A percentile compares a stretch with the other conserved stretches of the same genome.
phyloP scores from a whole-genome alignment of 2,329 filamentous ascomycete genomes.

The Sclerotinia nivalis region DNA sequence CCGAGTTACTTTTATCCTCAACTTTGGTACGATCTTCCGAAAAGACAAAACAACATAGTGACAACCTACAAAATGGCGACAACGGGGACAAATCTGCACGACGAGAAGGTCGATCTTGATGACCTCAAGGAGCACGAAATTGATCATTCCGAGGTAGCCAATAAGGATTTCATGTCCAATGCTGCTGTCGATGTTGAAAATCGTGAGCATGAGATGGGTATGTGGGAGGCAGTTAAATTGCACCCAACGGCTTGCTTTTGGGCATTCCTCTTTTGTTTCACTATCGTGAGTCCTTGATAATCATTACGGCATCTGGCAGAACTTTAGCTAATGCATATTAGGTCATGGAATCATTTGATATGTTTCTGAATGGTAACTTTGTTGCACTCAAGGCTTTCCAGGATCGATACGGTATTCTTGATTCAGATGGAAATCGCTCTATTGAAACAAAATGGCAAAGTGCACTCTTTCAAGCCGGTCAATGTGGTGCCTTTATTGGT shows the following conservation, averaged over 20 bases:
- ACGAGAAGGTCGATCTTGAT: not conserved
- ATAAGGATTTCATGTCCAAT: not conserved
- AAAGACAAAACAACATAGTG: not conserved
- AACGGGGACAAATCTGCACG: not conserved
- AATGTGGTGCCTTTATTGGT: slow-evolving; percentile 59
- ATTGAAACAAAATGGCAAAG: slow-evolving; percentile 59
- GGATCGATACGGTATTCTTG: not conserved
- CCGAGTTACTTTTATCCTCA: not conserved
- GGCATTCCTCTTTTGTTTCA: slow-evolving; percentile 58
- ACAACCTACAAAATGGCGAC: not conserved
- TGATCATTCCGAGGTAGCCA: not conserved
- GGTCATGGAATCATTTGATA: slow-evolving; percentile 65
- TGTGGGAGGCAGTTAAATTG: slow-evolving; percentile 50
- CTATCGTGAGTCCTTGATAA: slow-evolving; percentile 47
- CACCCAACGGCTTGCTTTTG: slow-evolving; percentile 56
- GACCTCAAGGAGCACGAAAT: not conserved
- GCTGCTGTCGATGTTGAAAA: slow-evolving; percentile 53
- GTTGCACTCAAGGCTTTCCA: slow-evolving; percentile 52
- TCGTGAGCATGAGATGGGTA: slow-evolving; percentile 52
- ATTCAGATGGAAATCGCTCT: slow-evolving; percentile 34
- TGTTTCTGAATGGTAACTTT: slow-evolving; percentile 63
- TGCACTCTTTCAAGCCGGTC: slow-evolving; percentile 56
- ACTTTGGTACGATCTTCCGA: not conserved
- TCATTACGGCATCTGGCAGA: slow-evolving; percentile 17
- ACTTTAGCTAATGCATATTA: slow-evolving; percentile 37